A percentile compares a stretch with the other conserved stretches of the same genome.
Conservation (phyloP, 805 yeast genomes). For the Sugiyamaella lignohabitans region DNA sequence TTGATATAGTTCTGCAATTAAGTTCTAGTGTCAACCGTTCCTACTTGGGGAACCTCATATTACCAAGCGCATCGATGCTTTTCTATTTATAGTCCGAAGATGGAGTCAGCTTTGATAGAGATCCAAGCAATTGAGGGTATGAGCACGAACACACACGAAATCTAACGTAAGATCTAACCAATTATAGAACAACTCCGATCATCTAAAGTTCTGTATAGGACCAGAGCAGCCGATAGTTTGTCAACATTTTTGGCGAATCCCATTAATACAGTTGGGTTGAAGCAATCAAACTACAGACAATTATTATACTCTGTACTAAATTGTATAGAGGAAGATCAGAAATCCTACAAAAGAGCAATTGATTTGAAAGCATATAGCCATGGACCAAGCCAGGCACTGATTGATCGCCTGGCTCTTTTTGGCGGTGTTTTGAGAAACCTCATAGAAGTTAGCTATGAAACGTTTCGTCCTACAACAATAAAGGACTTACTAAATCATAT, state of each 20-base stretch:
- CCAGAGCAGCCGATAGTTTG: not conserved
- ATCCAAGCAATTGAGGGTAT: no score
- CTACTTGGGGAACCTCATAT: no score
- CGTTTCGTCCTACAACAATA: constrained; percentile 6
- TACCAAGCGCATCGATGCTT: no score
- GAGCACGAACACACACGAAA: no score
- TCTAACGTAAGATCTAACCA: no score
- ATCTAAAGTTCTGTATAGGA: not conserved
- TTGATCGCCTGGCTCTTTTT: not conserved
- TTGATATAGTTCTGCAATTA: no score
- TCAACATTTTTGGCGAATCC: not conserved
- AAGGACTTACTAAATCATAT: constrained; percentile 3
- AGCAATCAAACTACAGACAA: not conserved
- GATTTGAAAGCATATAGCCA: not conserved
- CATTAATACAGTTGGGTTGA: not conserved
- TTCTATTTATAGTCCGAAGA: no score
- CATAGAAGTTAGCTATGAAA: not conserved
- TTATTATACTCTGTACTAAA: not conserved
- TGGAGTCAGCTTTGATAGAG: no score
- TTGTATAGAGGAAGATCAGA: not conserved
- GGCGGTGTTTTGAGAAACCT: constrained; percentile 1
- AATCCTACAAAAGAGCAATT: not conserved
- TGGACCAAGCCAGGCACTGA: not conserved
- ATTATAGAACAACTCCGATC: not conserved
- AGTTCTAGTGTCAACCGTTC: no score